These are phyloP conservation scores for Marchantia paleacea DNA, from an alignment of 225 moss, liverwort and hornwort species.

Conservation along the genomic window DNA sequence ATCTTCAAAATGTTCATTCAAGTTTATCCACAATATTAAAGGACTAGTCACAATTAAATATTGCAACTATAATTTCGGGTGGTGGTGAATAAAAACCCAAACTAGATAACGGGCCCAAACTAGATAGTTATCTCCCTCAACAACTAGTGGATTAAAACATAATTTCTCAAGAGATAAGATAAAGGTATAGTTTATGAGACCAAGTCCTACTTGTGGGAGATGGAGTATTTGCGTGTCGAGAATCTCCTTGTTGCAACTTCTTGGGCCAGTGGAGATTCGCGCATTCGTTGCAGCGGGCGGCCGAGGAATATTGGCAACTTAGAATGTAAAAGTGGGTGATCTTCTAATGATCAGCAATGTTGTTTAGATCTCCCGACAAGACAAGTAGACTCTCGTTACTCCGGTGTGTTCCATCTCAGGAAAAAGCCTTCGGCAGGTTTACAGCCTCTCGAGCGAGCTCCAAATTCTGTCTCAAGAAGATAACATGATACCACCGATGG, in stretches of 20 bases:
- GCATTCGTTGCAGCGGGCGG: constrained; percentile 45
- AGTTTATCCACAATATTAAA: too few relatives aligned
- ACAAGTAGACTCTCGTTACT: not conserved
- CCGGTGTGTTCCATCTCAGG: not conserved
- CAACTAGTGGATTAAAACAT: too few relatives aligned
- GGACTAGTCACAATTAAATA: too few relatives aligned
- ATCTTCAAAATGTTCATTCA: too few relatives aligned
- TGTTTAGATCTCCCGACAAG: constrained; percentile 23
- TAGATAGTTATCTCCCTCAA: too few relatives aligned
- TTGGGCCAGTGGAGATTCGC: constrained; percentile 70
- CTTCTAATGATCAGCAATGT: constrained; percentile 81
- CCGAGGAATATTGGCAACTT: constrained; percentile 69
- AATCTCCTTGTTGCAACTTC: constrained; percentile 67
- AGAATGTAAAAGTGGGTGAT: constrained; percentile 65
- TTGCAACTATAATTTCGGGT: too few relatives aligned
- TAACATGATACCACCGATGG: constrained; percentile 2
- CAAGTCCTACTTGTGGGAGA: not conserved
- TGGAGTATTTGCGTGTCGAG: constrained; percentile 27
- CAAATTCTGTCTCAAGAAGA: constrained; percentile 11
- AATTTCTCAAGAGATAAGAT: too few relatives aligned
- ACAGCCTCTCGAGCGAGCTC: constrained; percentile 4
- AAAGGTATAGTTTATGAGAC: too few relatives aligned
- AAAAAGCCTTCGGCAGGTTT: constrained; percentile 3
- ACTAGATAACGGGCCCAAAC: too few relatives aligned
- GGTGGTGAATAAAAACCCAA: too few relatives aligned